Base-by-base conservation (phyloP, 2,329 filamentous ascomycete species). In the Stylonectria norvegica region DNA sequence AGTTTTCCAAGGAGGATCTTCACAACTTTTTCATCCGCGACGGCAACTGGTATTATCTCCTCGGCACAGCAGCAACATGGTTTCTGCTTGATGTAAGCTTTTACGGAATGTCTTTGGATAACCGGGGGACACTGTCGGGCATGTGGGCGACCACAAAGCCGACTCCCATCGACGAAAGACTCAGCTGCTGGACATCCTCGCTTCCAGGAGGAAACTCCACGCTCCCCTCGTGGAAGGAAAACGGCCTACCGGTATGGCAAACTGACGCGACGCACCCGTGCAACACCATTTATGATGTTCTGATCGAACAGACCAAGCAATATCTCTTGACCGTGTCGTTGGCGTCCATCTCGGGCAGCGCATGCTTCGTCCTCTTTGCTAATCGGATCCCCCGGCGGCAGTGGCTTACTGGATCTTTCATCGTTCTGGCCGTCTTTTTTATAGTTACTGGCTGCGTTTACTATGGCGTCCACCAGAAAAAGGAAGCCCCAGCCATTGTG, bases 1-100 rank as follows among this genome's bases (percentile, higher is more conserved):
- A 76, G 45, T 77, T 75, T 48, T 73, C 71, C 2, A 60, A 55
- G 22, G 55, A 68, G 29, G 71, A 77, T 40, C 52, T 76, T n/a
- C 60, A 68, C 49, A 69, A 69, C 47, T 76, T 71, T 56, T 74
- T 77, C 39, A 67, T 77, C 63, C 57, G 56, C 20, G 62, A 64
- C 42, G 52, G 61, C 15, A 60, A 63, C 53, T 61, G 58, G 64
- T 48, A 53, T 20, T 64, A 66, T 38, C 50, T 70, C 7, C 44
- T 65, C 9, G 62, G 60, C 20, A 74, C 74, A 3, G 68, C 71
- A 0, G 55, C 69, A 22, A 64, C 69, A 32, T 78, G 75, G 75
- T 65, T 76, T 12, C 62, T 78, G 1, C 60, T 78, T n/a, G 75
- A 78, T 34, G 64, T 78, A 38, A 71, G 70, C 2, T 78, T 76